Conservation (phyloP, 768 basidiomycete genomes). For the Tulasnella sp. region DNA sequence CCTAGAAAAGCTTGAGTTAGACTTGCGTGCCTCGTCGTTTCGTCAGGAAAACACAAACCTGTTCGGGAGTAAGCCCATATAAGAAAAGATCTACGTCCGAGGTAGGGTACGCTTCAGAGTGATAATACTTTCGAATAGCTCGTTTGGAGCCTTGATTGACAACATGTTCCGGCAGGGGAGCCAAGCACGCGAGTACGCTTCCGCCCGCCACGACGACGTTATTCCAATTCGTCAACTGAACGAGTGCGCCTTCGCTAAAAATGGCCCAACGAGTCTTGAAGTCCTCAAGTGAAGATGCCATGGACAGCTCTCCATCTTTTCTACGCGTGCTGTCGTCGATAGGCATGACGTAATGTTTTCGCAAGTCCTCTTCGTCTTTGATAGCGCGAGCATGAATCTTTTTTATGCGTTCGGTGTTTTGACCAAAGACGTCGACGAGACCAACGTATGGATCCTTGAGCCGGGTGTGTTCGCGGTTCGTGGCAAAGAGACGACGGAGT, state of each 20-base stretch:
- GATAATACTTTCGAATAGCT: slow-evolving; percentile 56
- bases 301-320: slow-evolving; percentile 50
- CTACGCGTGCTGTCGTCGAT: slow-evolving; percentile 46
- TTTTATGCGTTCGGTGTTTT: slow-evolving; percentile 48
- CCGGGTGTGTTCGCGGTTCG: slow-evolving; percentile 47
- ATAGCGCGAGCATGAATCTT: slow-evolving; percentile 53
- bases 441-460: slow-evolving; percentile 53
- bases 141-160: slow-evolving; percentile 50
- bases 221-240: slow-evolving; percentile 56
- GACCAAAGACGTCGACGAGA: slow-evolving; percentile 55
- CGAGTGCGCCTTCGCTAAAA: slow-evolving; percentile 60
- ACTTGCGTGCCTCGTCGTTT: background rate
- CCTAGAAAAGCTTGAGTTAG: slow-evolving; percentile 38
- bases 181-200: slow-evolving; percentile 55
- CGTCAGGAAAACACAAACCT: slow-evolving; percentile 40
- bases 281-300: slow-evolving; percentile 51
- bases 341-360: slow-evolving; percentile 53
- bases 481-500: slow-evolving; percentile 55
- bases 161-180: slow-evolving; percentile 48
- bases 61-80: slow-evolving; percentile 55
- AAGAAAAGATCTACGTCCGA: slow-evolving; percentile 64
- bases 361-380: slow-evolving; percentile 45
- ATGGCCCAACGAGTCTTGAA: slow-evolving; percentile 63
- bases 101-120: slow-evolving; percentile 53
- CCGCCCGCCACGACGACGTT: slow-evolving; percentile 63